Evolutionary conservation across 352 stramenopile genomes (phyloP), one percentile per base, ranked within the genome.

Genomic region (Halophytophthora polymorphica): DNA sequence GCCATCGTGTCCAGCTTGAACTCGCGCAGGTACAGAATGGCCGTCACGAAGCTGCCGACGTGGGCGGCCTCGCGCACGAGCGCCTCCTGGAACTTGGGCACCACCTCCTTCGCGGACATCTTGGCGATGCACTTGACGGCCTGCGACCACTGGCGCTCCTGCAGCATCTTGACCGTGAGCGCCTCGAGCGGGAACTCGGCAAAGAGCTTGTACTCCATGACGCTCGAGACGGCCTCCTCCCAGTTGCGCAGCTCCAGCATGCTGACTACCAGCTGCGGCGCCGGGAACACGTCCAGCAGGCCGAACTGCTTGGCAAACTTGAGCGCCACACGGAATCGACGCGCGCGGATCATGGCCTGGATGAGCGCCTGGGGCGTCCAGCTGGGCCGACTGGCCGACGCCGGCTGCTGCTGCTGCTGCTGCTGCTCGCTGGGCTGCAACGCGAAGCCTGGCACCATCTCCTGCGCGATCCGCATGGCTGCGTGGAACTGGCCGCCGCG

Each of bases 91-190:
- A 80, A 78, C 21, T 76, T 66, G 17, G 60, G 36, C 36, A 43
- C 59, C 14, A 70, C 58, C 13, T 81, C 68, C 31, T 71, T 83
- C 3, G 64, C 51, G n/a, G 61, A 42, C 12, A 88, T n/a, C 44
- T 89, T 88, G 64, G 83, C 85, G 53, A 94, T 88, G 50, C 74
- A 91, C 56, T 94, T 94, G 43, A 87, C 56, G 0, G 78, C 82
- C 22, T 79, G 59, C 8, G 61, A 53, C 84, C 81, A 94, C 49
- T 92, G 82, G 3, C 71, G 61, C 29, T 87, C 61, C 41, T 85
- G 59, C 17, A 94, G 66, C 64, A 94, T 77, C 53, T 78, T 75
- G 8, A 73, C 53, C 2, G 84, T 73, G 5, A 94, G 63, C 11
- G 66, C 48, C 45, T 90, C 79, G 7, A 90, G 37, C 6, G 83